Evolutionary conservation across 2,329 filamentous ascomycete species (phyloP).

Genomic region (Diaporthe australafricana): DNA sequence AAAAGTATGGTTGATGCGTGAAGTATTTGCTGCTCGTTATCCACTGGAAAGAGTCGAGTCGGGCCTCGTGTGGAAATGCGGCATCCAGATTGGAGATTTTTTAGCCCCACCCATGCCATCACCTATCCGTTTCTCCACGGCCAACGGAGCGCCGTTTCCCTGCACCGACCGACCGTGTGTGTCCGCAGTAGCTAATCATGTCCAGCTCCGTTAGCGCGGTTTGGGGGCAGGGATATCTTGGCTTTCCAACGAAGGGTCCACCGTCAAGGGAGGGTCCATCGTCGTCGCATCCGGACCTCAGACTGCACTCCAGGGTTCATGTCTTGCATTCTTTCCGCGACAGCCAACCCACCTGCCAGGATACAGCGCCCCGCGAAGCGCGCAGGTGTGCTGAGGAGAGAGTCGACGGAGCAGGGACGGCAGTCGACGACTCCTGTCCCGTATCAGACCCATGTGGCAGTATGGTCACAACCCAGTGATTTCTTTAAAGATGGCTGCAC

Average conservation of each 20-base stretch:
- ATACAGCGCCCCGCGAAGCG: neutral
- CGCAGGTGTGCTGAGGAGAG: neutral
- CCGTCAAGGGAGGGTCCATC: neutral
- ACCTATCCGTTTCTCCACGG: neutral
- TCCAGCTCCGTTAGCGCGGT: conserved; percentile 10
- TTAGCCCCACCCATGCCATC: neutral
- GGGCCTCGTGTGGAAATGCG: conserved; percentile 28
- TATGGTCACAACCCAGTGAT: neutral
- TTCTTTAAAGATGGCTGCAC: conserved; percentile 22
- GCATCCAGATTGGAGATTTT: conserved; percentile 31
- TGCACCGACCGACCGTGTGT: conserved; percentile 13
- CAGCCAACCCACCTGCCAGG: neutral
- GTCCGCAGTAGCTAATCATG: neutral
- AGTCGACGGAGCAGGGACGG: neutral
- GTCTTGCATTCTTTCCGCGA: neutral
- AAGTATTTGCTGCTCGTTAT: conserved; percentile 3
- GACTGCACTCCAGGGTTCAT: neutral
- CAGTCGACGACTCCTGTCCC: neutral
- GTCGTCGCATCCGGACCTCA: neutral
- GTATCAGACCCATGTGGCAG: conserved; percentile 9
- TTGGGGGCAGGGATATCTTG: conserved; percentile 14
- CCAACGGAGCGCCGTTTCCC: conserved; percentile 25
- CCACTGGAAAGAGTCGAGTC: conserved; percentile 11
- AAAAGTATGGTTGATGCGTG: neutral
- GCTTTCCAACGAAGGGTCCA: conserved; percentile 1